Evolutionary conservation across 495 filamentous ascomycete genomes (phyloP).

Genomic region (Penicillium simplicissimum): DNA sequence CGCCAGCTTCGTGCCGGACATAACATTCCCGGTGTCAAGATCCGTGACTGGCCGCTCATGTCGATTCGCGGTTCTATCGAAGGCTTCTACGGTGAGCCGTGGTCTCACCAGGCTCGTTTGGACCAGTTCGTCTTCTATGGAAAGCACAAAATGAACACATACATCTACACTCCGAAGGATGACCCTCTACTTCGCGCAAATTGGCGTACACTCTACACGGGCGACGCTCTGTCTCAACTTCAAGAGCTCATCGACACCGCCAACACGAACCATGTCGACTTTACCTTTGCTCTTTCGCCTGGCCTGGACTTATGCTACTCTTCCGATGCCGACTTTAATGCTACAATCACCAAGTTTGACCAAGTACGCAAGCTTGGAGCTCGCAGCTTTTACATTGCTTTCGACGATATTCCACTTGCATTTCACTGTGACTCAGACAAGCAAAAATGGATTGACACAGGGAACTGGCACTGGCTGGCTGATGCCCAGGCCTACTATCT

Average conservation of each 20-base stretch:
- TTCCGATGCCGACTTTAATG: constrained; percentile 14
- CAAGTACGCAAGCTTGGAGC: constrained; percentile 18
- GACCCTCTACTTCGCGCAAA: constrained; percentile 19
- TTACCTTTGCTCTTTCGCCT: constrained; percentile 20
- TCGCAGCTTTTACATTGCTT: constrained; percentile 18
- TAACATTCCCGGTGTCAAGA: constrained; percentile 11
- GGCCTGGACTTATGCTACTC: constrained; percentile 18
- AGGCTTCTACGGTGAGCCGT: constrained; percentile 21
- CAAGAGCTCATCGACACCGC: constrained; percentile 17
- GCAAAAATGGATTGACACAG: constrained; percentile 10
- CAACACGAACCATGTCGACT: constrained; percentile 20
- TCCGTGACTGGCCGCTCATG: constrained; percentile 24
- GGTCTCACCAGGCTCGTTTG: constrained; percentile 22
- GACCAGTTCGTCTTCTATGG: constrained; percentile 20
- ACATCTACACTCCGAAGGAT: constrained; percentile 22
- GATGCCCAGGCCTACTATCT: constrained; percentile 20
- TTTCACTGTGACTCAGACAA: constrained; percentile 21
- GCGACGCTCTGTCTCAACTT: constrained; percentile 12
- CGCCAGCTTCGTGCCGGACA: constrained; percentile 12
- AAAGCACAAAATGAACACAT: constrained; percentile 24
- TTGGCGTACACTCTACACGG: constrained; percentile 18
- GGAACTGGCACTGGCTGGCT: constrained; percentile 12
- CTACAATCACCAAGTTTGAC: constrained; percentile 15
- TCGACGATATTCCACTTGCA: constrained; percentile 14
- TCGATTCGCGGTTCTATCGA: constrained; percentile 22